Evolutionary conservation across 352 stramenopile species (phyloP).

Genomic region (Peronospora farinosa): DNA sequence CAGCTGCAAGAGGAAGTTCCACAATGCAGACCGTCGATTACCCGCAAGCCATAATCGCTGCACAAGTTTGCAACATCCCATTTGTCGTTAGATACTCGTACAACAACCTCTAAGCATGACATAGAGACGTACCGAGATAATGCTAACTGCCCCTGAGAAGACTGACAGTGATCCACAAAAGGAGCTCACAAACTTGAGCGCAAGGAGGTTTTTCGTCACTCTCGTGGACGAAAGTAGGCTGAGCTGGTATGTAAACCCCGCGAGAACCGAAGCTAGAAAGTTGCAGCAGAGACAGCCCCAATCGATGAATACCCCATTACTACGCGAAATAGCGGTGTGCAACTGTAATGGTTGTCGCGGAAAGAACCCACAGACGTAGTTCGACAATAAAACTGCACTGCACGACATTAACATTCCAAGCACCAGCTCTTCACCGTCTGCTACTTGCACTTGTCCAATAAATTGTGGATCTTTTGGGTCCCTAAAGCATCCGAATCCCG

Average conservation of each 20-base stretch:
- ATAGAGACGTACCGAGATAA: conserved; percentile 37
- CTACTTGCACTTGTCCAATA: conserved; percentile 49
- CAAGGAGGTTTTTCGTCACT: conserved; percentile 49
- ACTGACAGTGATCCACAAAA: conserved; percentile 68
- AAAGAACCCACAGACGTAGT: conserved; percentile 38
- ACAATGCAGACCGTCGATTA: conserved; percentile 40
- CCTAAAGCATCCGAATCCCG: conserved; percentile 20
- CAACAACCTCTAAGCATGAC: not conserved
- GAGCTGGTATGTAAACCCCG: conserved; percentile 44
- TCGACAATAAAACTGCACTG: conserved; percentile 48
- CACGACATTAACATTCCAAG: conserved; percentile 74
- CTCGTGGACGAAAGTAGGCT: conserved; percentile 36
- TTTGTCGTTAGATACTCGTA: not conserved
- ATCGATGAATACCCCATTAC: conserved; percentile 31
- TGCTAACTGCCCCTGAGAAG: conserved; percentile 51
- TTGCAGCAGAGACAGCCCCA: conserved; percentile 63
- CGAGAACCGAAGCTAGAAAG: conserved; percentile 37
- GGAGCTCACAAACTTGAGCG: conserved; percentile 73
- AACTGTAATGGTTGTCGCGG: conserved; percentile 12
- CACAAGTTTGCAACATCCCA: not conserved
- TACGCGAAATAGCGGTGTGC: conserved; percentile 14
- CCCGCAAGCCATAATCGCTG: conserved; percentile 46
- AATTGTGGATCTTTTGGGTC: conserved; percentile 80
- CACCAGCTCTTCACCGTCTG: conserved; percentile 57
- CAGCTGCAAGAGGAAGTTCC: conserved; percentile 44